A percentile compares a stretch with the other conserved stretches of the same genome.
These are phyloP conservation scores for Cornus kousa DNA, from an alignment of 148 eudicot species.

Conservation along the genomic window DNA sequence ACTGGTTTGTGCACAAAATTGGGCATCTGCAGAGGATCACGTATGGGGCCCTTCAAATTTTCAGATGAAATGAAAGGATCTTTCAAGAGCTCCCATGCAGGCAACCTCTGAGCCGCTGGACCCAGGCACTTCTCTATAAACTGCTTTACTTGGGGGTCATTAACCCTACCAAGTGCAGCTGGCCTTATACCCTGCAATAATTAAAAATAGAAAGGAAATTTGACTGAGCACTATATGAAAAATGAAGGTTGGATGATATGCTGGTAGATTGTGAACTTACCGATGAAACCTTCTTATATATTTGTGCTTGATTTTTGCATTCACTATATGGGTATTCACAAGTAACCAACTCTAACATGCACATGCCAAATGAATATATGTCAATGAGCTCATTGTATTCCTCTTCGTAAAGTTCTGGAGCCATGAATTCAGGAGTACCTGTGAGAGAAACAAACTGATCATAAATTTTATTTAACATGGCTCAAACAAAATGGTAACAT, in stretches of 20 bases:
- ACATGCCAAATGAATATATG: conserved; percentile 89
- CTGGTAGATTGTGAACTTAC: conserved; percentile 37
- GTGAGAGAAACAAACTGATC: conserved; percentile 5
- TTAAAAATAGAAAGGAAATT: background rate
- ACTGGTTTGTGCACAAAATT: conserved; percentile 18
- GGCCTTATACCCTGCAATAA: conserved; percentile 62
- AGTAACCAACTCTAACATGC: conserved; percentile 78
- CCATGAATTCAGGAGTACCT: conserved; percentile 98
- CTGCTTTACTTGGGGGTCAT: conserved; percentile 38
- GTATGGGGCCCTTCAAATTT: conserved; percentile 12
- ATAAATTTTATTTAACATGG: background rate
- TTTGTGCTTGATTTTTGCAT: conserved; percentile 70
- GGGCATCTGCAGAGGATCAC: conserved; percentile 18
- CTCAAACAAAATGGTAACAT: background rate
- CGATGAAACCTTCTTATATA: conserved; percentile 70
- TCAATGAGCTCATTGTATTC: conserved; percentile 81
- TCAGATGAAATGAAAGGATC: conserved; percentile 47
- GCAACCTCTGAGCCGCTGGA: conserved; percentile 41
- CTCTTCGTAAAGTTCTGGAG: conserved; percentile 92
- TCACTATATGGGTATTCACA: conserved; percentile 83
- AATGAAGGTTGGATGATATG: background rate
- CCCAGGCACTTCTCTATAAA: conserved; percentile 53
- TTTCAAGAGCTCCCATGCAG: conserved; percentile 50
- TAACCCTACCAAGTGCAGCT: conserved; percentile 40
- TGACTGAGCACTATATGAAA: background rate